Conservation (phyloP, 345 rosid species). For the Bruguiera gymnorhiza region DNA sequence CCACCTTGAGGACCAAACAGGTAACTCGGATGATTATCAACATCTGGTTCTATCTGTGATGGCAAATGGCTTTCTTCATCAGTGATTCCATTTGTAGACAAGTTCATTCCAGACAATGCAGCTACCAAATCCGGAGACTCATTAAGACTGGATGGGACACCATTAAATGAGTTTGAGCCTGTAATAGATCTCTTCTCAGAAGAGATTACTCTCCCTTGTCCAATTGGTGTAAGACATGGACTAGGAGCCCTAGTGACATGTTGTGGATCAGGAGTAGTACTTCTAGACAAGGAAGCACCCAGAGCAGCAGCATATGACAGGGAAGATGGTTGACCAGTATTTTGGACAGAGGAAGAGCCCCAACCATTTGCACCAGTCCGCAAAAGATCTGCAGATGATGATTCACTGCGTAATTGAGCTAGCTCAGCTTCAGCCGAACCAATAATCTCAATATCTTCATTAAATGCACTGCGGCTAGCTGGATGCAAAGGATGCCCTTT, state of each 20-base stretch:
- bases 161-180: conserved; percentile 51
- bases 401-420: conserved; percentile 39
- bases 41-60: conserved; percentile 39
- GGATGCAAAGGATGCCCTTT: conserved; percentile 62
- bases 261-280: conserved; percentile 87
- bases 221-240: conserved; percentile 82
- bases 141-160: conserved; percentile 43
- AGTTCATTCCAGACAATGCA: conserved; percentile 69
- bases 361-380: conserved; percentile 41
- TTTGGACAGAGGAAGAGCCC: conserved; percentile 47
- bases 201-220: conserved; percentile 57
- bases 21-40: conserved; percentile 41
- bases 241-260: conserved; percentile 74
- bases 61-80: conserved; percentile 41
- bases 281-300: conserved; percentile 75
- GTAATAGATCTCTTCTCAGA: conserved; percentile 57
- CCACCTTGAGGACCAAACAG: conserved; percentile 46
- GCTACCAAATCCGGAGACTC: conserved; percentile 59
- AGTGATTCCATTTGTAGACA: conserved; percentile 44
- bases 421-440: conserved; percentile 50
- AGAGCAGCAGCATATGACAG: conserved; percentile 77
- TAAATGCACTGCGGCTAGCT: conserved; percentile 65
- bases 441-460: conserved; percentile 44
- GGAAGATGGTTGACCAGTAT: conserved; percentile 49
- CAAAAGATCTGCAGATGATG: conserved; percentile 36